Conservation (phyloP, 176 grass and related monocot genomes). For the Poa pratensis region DNA sequence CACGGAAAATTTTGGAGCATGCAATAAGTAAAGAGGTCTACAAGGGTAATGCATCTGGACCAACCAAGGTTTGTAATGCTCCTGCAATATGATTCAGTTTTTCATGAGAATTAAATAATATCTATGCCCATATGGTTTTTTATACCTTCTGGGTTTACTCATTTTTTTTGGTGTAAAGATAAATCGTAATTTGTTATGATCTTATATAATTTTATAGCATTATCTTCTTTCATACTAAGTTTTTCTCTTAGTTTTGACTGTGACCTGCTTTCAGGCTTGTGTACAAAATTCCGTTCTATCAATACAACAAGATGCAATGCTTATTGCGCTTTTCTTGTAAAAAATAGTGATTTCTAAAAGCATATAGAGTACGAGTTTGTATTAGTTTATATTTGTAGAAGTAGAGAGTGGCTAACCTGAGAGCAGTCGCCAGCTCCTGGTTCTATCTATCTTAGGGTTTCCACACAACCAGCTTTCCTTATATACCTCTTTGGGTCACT, state of each 20-base stretch:
- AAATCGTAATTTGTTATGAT: neutral
- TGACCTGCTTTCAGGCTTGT: neutral
- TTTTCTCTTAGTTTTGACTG: neutral
- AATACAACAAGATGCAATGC: neutral
- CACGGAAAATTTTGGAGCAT: conserved; percentile 87
- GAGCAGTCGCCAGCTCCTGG: no score
- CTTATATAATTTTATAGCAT: neutral
- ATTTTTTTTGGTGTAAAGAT: neutral
- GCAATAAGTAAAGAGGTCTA: conserved; percentile 98
- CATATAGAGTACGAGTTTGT: conserved; percentile 4
- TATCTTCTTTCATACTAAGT: neutral
- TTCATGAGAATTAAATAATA: neutral
- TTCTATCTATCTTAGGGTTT: no score
- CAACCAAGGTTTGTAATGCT: conserved; percentile 78
- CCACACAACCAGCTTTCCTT: no score
- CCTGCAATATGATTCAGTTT: neutral
- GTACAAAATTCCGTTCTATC: neutral
- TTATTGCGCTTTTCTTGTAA: conserved; percentile 14
- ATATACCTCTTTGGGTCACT: no score
- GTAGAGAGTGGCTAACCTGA: no score
- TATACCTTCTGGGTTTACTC: conserved; percentile 18
- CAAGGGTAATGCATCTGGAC: conserved; percentile 97
- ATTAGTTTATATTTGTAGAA: conserved; percentile 8
- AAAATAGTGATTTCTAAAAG: neutral
- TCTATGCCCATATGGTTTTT: neutral